Evolutionary conservation across 192 early-diverging fungal species (phyloP).

Genomic region (Funneliformis geosporum): DNA sequence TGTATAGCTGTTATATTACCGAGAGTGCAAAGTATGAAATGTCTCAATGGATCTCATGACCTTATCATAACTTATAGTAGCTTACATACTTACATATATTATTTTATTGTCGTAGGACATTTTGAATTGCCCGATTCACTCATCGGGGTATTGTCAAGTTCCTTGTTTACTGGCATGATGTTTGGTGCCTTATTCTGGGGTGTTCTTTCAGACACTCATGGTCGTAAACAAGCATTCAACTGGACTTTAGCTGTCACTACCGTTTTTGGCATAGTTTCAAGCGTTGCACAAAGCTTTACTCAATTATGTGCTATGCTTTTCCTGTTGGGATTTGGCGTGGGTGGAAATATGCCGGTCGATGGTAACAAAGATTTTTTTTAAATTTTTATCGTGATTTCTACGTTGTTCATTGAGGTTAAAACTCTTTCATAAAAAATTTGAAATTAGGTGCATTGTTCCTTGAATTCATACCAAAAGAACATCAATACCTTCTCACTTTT

Average conservation of each 20-base stretch:
- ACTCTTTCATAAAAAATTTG: background rate
- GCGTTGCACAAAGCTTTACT: slow-evolving; percentile 63
- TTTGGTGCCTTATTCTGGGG: slow-evolving; percentile 86
- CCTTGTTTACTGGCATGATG: slow-evolving; percentile 78
- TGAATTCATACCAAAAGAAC: slow-evolving; percentile 78
- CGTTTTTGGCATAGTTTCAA: slow-evolving; percentile 70
- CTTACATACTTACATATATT: slow-evolving; percentile 3
- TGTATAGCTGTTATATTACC: slow-evolving; percentile 74
- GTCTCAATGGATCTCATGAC: background rate
- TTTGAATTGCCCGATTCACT: slow-evolving; percentile 64
- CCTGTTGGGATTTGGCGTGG: slow-evolving; percentile 76
- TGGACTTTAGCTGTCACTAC: slow-evolving; percentile 74
- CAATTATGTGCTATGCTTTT: slow-evolving; percentile 65
- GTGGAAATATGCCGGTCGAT: slow-evolving; percentile 65
- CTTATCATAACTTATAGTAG: background rate
- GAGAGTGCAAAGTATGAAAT: slow-evolving; percentile 61
- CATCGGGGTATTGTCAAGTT: slow-evolving; percentile 70
- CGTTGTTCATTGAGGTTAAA: background rate
- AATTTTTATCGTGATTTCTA: background rate
- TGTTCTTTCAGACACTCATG: slow-evolving; percentile 66
- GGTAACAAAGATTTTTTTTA: slow-evolving; percentile 36
- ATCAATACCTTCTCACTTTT: slow-evolving; percentile 80
- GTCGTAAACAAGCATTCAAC: slow-evolving; percentile 74
- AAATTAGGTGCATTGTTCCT: slow-evolving; percentile 74
- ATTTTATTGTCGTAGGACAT: slow-evolving; percentile 46